A percentile compares a stretch with the other conserved stretches of the same genome.
Conservation (phyloP, 208 protist genomes). For the Endotrypanum monterogeii region DNA sequence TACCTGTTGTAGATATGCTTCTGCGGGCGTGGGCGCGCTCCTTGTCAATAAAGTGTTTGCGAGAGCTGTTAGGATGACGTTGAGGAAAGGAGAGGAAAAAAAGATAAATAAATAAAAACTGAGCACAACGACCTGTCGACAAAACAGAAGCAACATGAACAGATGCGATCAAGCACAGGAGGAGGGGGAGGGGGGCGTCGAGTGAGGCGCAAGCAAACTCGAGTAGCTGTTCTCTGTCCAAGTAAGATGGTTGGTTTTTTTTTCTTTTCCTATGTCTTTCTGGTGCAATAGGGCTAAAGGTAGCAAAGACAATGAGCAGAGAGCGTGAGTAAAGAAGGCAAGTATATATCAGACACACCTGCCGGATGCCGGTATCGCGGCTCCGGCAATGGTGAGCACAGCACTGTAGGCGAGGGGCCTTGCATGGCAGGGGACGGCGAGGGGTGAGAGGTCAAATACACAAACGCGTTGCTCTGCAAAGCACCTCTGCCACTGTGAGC, state of each 20-base stretch:
- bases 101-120: too few relatives aligned
- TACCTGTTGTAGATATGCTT: background rate
- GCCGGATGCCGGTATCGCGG: background rate
- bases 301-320: conserved; percentile 8
- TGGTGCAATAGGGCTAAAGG: background rate
- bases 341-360: background rate
- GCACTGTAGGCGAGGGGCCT: background rate
- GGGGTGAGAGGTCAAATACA: conserved; percentile 6
- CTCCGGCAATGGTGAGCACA: background rate
- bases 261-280: background rate
- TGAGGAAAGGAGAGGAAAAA: background rate
- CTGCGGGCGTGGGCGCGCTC: background rate
- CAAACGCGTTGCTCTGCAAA: background rate
- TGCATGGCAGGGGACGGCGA: background rate
- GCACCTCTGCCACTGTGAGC: background rate
- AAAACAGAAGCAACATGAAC: background rate
- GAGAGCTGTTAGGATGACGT: background rate
- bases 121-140: background rate
- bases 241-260: background rate
- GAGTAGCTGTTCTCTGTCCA: too few relatives aligned
- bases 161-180: background rate
- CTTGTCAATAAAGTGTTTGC: background rate
- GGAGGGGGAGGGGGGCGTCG: too few relatives aligned
- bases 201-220: too few relatives aligned
- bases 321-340: conserved; percentile 2